Evolutionary conservation across 768 basidiomycete species (phyloP), one percentile per base, ranked within the genome.

Genomic region (Suillus fuscotomentosus): DNA sequence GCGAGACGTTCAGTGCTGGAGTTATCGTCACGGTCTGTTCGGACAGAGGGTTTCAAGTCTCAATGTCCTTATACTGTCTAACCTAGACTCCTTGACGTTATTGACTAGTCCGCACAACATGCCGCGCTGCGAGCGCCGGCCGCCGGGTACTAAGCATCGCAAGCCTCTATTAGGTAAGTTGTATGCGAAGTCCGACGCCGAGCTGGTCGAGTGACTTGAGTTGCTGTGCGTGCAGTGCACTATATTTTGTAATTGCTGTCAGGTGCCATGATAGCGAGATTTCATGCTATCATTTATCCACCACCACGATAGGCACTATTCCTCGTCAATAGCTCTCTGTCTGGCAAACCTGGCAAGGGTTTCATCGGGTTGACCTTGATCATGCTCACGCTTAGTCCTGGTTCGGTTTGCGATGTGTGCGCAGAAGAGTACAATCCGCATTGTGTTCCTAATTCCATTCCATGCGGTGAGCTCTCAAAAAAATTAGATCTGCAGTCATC

Each of bases 361-460:
- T 69, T 74, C 69, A 72, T 72, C 70, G 77, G 70, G 72, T 75
- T 75, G 74, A 73, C 73, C 31, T 70, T 47, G 15, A 42, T 73
- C 73, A 93, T 93, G 91, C 86, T 93, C 81, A 89, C 91, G 75
- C 89, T 93, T 74, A 83, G 81, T 80, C 85, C 89, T 77, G 89
- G 89, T 78, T 92, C 89, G 75, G 83, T 88, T 76, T 93, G 91
- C 87, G 91, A 93, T 83, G 91, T 93, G 74, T 93, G 91, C 82
- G 91, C 91, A 72, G 91, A 92, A 79, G 90, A 92, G 82, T 93
- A 85, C 78, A 88, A 87, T 73, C 80, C 85, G 63, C 86, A 87
- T 70, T 86, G 86, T 75, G 79, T 85, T 66, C 91, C 91, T 66
- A 88, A 92, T 75, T 90, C 86, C 61, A 91, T 93, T 73, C 88